Conservation (phyloP, 306 rosid species). For the Trichosanthes truncata region DNA sequence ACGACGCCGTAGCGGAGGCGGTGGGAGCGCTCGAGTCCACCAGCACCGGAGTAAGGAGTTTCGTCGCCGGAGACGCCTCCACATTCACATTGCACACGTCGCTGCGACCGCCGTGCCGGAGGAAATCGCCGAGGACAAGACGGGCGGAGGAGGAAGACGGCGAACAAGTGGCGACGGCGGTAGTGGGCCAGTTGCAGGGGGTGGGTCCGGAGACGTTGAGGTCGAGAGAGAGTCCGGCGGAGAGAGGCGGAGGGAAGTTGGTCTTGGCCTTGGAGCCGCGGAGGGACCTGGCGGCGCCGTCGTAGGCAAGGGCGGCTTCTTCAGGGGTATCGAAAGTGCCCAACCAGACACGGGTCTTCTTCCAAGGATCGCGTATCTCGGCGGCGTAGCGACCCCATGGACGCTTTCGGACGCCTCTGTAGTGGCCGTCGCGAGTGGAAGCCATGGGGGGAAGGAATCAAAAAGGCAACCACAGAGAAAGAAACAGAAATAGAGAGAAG, state of each 20-base stretch:
- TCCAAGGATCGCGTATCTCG: constrained; percentile 94
- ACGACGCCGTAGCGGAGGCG: constrained; percentile 37
- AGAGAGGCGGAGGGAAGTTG: constrained; percentile 54
- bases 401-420: constrained; percentile 84
- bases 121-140: constrained; percentile 44
- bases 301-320: constrained; percentile 91
- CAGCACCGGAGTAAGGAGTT: not conserved
- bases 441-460: constrained; percentile 27
- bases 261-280: constrained; percentile 87
- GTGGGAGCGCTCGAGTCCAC: constrained; percentile 18
- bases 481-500: not conserved
- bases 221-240: constrained; percentile 16
- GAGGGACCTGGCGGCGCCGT: constrained; percentile 93
- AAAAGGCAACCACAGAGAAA: not conserved
- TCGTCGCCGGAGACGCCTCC: not conserved
- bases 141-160: constrained; percentile 23
- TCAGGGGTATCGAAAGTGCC: constrained; percentile 97
- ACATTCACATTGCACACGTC: constrained; percentile 13
- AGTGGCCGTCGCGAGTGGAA: constrained; percentile 66
- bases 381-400: constrained; percentile 99
- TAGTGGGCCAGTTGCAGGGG: no score
- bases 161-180: constrained; percentile 13
- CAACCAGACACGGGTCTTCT: constrained; percentile 90
- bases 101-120: constrained; percentile 40
- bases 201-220: constrained; percentile 1